Base-by-base conservation (phyloP, 768 basidiomycete species). In the Trametes cingulata region DNA sequence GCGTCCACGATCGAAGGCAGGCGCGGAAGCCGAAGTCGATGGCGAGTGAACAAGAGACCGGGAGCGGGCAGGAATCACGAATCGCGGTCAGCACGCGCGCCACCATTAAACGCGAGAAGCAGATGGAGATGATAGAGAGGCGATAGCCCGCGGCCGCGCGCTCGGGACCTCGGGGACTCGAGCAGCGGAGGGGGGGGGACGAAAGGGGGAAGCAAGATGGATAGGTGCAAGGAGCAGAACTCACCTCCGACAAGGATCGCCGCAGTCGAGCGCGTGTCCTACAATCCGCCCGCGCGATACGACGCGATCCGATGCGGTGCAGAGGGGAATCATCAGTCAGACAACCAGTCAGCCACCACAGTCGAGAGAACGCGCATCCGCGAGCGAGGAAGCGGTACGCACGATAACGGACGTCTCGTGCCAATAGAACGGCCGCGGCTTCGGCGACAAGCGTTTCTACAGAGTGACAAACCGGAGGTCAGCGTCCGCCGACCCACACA, bases 331-430 rank as follows among this genome's bases (percentile, higher is more conserved):
- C 48, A 33, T 43, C 24, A 17, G 15, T 45, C 45, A 19, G 50
- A 9, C 9, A 8, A 49, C 9, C 1, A 29, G 0, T 33, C 29
- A 33, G 29, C 10, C 57, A 13, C 27, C 20, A 36, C 19, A 10
- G 14, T 39, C 39, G 8, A 2, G 15, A 20, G 24, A n/a, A 35
- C 19, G 20, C 14, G 24, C 7, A 14, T 20, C n/a, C n/a, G n/a
- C n/a, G n/a, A n/a, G n/a, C n/a, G n/a, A 15, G 24, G 52, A 25
- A n/a, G 25, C 15, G 33, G 14, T 12, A 80, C 85, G 52, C 67
- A 87, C 87, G 45, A 88, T 83, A 5, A 87, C 88, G 39, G 86
- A 86, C 0, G 87, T 89, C 66, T 87, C 83, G 65, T 90, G 83
- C 62, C 82, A 85, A 64, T 86, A 82, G 66, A 89, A 89, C 0